Conservation (phyloP, 768 basidiomycete genomes). For the Russula olivacea region DNA sequence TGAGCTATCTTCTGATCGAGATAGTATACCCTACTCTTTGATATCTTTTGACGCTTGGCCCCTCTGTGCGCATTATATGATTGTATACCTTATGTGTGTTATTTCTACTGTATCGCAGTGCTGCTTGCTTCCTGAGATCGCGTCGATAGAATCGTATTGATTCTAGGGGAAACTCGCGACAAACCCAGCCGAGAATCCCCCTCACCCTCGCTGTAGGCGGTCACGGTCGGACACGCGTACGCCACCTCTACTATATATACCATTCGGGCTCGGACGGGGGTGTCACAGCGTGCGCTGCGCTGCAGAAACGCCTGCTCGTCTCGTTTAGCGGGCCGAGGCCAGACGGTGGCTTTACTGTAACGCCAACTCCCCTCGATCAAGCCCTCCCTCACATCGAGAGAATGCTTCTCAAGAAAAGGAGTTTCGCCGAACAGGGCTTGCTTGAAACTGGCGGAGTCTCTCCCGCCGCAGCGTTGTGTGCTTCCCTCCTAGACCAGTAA, state of each 20-base stretch:
- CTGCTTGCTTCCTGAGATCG: neutral
- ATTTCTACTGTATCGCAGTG: slow-evolving; percentile 8
- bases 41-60: neutral
- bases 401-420: slow-evolving; percentile 84
- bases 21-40: neutral
- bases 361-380: slow-evolving; percentile 65
- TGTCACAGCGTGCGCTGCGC: no score
- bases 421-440: slow-evolving; percentile 66
- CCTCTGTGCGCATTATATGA: neutral
- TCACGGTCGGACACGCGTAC: no score
- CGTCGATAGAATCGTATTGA: no score
- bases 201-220: no score
- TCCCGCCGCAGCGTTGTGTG: slow-evolving; percentile 26
- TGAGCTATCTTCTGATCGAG: neutral
- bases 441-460: slow-evolving; percentile 61
- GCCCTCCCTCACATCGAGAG: slow-evolving; percentile 70
- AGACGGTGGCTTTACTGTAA: no score
- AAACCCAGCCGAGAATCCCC: no score
- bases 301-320: no score
- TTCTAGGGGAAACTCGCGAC: no score
- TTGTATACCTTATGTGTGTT: neutral
- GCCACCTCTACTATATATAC: no score
- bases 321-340: no score
- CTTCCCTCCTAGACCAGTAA: no score
- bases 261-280: no score